A percentile compares a stretch with the other conserved stretches of the same genome.
These are phyloP conservation scores for Russula earlei DNA, from an alignment of 768 basidiomycete genomes.

Conservation along the genomic window DNA sequence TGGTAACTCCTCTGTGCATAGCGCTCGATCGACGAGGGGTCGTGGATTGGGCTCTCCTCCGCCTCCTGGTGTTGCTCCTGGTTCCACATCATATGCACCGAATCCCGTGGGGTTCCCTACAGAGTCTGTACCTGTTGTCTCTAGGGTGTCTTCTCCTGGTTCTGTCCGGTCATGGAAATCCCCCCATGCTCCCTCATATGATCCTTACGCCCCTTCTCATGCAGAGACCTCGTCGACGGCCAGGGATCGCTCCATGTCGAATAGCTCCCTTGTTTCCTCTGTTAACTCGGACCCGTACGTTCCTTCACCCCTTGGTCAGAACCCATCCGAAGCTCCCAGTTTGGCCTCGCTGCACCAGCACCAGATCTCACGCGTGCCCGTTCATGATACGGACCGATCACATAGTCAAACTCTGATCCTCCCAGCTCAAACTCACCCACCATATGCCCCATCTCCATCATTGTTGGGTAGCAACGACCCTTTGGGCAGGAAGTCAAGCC, in stretches of 20 bases:
- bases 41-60: slow-evolving; percentile 9
- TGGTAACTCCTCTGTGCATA: slow-evolving; percentile 10
- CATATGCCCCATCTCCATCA: slow-evolving; percentile 81
- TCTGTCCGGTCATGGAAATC: slow-evolving; percentile 16
- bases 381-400: slow-evolving; percentile 10
- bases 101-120: slow-evolving; percentile 22
- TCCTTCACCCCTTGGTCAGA: slow-evolving; percentile 26
- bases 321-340: slow-evolving; percentile 1
- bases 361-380: slow-evolving; percentile 1
- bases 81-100: slow-evolving; percentile 19
- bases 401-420: slow-evolving; percentile 22
- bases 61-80: slow-evolving; percentile 3
- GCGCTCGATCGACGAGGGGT: slow-evolving; percentile 7
- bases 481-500: slow-evolving; percentile 58
- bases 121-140: slow-evolving; percentile 1
- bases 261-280: slow-evolving; percentile 34
- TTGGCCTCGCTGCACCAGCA: slow-evolving; percentile 5
- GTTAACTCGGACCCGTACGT: slow-evolving; percentile 29
- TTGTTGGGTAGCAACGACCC: slow-evolving; percentile 77
- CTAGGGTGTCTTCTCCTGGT: slow-evolving; percentile 21
- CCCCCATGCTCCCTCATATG: slow-evolving; percentile 8
- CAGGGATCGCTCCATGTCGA: slow-evolving; percentile 35
- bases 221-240: neutral
- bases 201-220: slow-evolving; percentile 21
- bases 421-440: slow-evolving; percentile 34